A percentile compares a stretch with the other conserved stretches of the same genome.
Conservation (phyloP, 2,329 filamentous ascomycete genomes). For the Penicillium oxalicum region DNA sequence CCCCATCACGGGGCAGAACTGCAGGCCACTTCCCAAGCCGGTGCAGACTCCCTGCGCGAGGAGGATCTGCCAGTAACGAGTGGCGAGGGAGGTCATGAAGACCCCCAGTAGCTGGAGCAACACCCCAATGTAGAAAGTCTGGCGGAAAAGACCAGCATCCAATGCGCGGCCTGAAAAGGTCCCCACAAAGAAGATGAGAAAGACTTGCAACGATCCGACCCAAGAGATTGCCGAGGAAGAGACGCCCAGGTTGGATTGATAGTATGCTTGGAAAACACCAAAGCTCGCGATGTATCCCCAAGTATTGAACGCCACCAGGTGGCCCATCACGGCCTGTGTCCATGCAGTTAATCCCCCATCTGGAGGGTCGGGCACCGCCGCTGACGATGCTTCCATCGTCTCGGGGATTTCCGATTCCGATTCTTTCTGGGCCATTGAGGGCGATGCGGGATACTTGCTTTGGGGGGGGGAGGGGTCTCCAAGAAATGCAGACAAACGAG, state of each 20-base stretch:
- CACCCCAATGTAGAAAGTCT: background rate
- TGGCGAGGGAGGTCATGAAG: conserved; percentile 13
- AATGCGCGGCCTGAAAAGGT: conserved; percentile 1
- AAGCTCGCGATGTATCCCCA: conserved; percentile 13
- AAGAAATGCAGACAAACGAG: no score
- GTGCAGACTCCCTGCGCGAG: conserved; percentile 14
- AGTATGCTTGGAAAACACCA: conserved; percentile 5
- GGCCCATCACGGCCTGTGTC: conserved; percentile 12
- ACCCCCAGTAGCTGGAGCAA: conserved; percentile 8
- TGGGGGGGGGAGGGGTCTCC: no score
- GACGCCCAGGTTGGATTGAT: background rate
- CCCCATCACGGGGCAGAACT: conserved; percentile 10
- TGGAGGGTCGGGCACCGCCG: background rate
- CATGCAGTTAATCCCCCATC: conserved; percentile 20
- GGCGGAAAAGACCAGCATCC: conserved; percentile 3
- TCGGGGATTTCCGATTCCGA: background rate
- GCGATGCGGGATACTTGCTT: no score
- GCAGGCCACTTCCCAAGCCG: conserved; percentile 12
- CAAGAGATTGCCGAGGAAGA: conserved; percentile 2
- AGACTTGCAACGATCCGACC: conserved; percentile 11
- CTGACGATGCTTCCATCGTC: background rate
- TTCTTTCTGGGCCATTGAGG: background rate
- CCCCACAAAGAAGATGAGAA: conserved; percentile 11
- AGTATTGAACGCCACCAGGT: conserved; percentile 14
- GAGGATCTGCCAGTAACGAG: conserved; percentile 13